phyloP scores from a whole-genome alignment of 495 filamentous ascomycete genomes.

The Sordaria brevicollis region DNA sequence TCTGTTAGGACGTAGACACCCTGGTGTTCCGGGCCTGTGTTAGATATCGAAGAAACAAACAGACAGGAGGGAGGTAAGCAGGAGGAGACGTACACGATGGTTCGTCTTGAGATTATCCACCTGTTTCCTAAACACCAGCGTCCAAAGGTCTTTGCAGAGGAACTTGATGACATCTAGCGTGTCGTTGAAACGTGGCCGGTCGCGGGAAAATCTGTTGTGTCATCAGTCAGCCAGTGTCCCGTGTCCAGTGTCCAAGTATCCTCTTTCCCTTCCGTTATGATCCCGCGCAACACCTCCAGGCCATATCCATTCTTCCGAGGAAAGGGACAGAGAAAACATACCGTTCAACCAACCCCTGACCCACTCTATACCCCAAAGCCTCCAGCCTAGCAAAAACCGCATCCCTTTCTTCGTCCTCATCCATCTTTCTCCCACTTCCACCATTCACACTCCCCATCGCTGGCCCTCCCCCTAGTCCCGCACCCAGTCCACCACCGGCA shows the following conservation, averaged over 20 bases:
- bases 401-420: constrained; percentile 72
- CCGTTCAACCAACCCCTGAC: constrained; percentile 87
- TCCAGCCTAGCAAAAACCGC: constrained; percentile 80
- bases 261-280: not conserved
- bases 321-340: constrained; percentile 28
- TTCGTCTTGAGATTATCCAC: constrained; percentile 98
- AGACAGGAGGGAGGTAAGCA: not conserved
- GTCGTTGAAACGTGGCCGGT: constrained; percentile 77
- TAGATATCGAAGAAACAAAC: not conserved
- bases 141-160: constrained; percentile 96
- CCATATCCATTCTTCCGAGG: not conserved
- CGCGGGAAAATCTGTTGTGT: constrained; percentile 63
- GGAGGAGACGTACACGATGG: constrained; percentile 53
- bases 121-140: constrained; percentile 86
- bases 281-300: not conserved
- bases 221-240: too few species aligned
- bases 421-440: constrained; percentile 18
- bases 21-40: constrained; percentile 31
- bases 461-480: not conserved
- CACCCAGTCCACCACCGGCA: not conserved
- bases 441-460: not conserved
- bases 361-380: constrained; percentile 78
- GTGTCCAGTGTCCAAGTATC: too few species aligned
- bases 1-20: constrained; percentile 96
- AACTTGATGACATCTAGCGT: constrained; percentile 93